Base-by-base conservation (phyloP, 2,329 filamentous ascomycete genomes). In the Stagonosporopsis chrysanthemi region DNA sequence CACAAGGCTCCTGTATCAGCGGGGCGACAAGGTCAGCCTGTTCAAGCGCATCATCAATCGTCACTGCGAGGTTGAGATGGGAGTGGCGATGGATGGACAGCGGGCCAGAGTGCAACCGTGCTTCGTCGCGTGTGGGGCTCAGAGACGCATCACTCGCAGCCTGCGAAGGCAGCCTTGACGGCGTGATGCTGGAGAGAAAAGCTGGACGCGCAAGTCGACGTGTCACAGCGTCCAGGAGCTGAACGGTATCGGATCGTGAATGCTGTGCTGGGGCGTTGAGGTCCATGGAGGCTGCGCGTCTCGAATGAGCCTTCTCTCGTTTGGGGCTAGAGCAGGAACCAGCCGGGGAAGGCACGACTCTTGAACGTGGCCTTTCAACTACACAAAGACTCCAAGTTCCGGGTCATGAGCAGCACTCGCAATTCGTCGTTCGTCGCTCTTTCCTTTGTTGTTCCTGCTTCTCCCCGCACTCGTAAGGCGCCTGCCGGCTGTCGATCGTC, bases 131-230 rank as follows among this genome's bases (percentile, higher is more conserved):
- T 64, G 72, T 72, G 71, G 72, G 67, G 68, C 65, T 64, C 64
- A 75, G 45, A 65, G 72, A 75, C 53, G 69, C 67, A 61, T 77
- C 75, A 60, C 71, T 74, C 33, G 74, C 73, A 57, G 75, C 75
- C 58, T 75, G 72, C 42, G 71, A 75, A 48, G 75, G 75, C 62
- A 77, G 61, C 39, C 72, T 69, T 28, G 70, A 74, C 22, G 74
- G 72, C 40, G 74, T 74, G 57, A 77, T 61, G 53, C 65, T 71
- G 24, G 66, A 64, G 38, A 77, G 67, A 53, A 77, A 77, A 17
- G 59, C 60, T 35, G 73, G 74, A 17, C 68, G 71, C n/a, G 64
- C 63, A 29, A 77, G 72, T 5, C 61, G 65, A 43, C 63, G 67
- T 41, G 64, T 74, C 9, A 75, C 72, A 47, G 70, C 71, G 56